Base-by-base conservation (phyloP, 441 rosid genomes). In the Populus hybrid region DNA sequence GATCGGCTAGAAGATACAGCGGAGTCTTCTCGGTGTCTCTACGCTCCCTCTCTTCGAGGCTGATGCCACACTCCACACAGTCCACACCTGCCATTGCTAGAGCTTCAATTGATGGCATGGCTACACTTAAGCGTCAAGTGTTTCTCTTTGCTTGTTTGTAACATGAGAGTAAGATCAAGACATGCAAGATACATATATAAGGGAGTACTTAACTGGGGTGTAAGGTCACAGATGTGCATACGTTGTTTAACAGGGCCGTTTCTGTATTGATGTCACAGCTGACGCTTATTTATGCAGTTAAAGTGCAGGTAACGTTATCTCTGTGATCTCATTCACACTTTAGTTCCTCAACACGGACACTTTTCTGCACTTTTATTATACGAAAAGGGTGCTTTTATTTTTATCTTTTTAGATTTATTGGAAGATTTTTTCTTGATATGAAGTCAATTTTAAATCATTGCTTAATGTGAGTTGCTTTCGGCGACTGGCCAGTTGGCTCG, bases 71-170 rank as follows among this genome's bases (percentile, higher is more conserved):
- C 28, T 66, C 61, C 14, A 2, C 26, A 16, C 64, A 80, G 66
- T 84, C 74, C 63, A 20, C 78, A 54, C 87, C 85, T 4, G 80
- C 87, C 87, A 84, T 84, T 42, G 86, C 83, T 24, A 84, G 73
- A 70, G 86, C 86, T 73, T 84, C 84, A 24, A 79, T 79, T 1
- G 86, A 84, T 54, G 76, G 78, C 82, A 79, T 79, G 35, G 21
- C 14, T 24, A 24, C 57, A 50, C 57, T 46, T n/a, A 57, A 57
- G 21, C 12, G 64, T 57, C 21, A 35, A 35, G 38, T 35, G 38
- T 35, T 35, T 35, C 8, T 35, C 8, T 35, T 5, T 35, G 36
- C 36, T 35, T 35, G 7, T 7, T 35, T 35, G 6, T 46, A 46
- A 46, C 20, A 46, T 1, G 57, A 46, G 57, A 46, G 18, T 46